Conservation (phyloP, 441 rosid species). For the Caryocar brasiliense region DNA sequence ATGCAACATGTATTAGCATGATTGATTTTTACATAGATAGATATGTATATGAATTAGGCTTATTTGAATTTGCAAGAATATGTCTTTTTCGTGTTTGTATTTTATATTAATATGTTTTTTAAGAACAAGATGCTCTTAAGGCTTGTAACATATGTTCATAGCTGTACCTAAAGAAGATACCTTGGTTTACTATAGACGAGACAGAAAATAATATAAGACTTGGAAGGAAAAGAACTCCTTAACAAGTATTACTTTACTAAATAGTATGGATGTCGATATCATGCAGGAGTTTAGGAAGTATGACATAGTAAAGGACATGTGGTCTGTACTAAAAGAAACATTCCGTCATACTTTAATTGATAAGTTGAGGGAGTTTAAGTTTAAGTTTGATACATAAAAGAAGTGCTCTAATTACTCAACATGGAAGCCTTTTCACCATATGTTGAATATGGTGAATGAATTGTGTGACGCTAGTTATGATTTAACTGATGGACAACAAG, state of each 20-base stretch:
- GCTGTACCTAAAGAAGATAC: neutral
- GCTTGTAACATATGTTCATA: too few relatives aligned
- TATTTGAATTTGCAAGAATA: too few relatives aligned
- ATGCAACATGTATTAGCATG: too few relatives aligned
- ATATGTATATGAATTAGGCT: too few relatives aligned
- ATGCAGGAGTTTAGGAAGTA: neutral
- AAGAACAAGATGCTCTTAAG: neutral
- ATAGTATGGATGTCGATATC: neutral
- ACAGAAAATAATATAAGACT: neutral
- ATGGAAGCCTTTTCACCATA: neutral
- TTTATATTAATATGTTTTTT: too few relatives aligned
- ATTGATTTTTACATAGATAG: too few relatives aligned
- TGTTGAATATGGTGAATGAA: neutral
- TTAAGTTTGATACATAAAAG: neutral
- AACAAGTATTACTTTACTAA: neutral
- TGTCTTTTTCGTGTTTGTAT: too few relatives aligned
- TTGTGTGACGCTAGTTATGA: neutral
- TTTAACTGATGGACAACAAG: neutral
- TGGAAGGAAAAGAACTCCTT: neutral
- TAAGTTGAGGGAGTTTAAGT: neutral
- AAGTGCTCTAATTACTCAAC: neutral
- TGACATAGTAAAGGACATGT: neutral
- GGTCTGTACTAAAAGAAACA: neutral
- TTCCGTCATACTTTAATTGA: neutral
- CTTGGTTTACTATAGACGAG: neutral